Percentiles rank a stretch among this genome's conserved stretches.
Evolutionary conservation across 257 asterid genomes (phyloP).

Genomic region (Capsicum rhomboideum): DNA sequence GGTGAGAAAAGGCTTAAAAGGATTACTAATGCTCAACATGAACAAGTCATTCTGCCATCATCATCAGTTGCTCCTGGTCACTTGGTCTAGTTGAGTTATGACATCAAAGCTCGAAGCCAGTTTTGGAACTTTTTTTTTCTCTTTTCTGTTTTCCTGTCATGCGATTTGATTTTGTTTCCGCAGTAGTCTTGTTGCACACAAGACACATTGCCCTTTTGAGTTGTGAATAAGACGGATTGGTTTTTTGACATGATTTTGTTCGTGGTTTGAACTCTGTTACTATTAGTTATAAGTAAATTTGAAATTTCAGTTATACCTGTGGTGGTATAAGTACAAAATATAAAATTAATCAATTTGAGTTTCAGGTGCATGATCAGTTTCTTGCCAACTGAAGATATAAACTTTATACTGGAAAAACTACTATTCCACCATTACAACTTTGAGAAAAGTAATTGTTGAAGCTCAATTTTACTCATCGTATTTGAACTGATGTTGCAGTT

Average conservation of each 20-base stretch:
- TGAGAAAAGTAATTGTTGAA: no score
- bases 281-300: neutral
- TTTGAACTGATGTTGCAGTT: no score
- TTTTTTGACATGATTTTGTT: neutral
- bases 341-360: no score
- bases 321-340: neutral
- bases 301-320: neutral
- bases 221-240: neutral
- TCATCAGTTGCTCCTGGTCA: slow-evolving; percentile 29
- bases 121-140: neutral
- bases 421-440: no score
- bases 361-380: no score
- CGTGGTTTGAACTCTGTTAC: neutral
- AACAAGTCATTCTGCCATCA: slow-evolving; percentile 46
- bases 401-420: no score
- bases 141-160: neutral
- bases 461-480: no score
- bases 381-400: no score
- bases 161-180: neutral
- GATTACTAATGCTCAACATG: slow-evolving; percentile 38
- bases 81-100: neutral
- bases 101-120: neutral
- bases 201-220: neutral
- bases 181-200: neutral
- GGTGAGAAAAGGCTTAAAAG: slow-evolving; percentile 34